Evolutionary conservation across 2,329 filamentous ascomycete species (phyloP), one percentile per base, ranked within the genome.

Genomic region (Epichloe elymi): DNA sequence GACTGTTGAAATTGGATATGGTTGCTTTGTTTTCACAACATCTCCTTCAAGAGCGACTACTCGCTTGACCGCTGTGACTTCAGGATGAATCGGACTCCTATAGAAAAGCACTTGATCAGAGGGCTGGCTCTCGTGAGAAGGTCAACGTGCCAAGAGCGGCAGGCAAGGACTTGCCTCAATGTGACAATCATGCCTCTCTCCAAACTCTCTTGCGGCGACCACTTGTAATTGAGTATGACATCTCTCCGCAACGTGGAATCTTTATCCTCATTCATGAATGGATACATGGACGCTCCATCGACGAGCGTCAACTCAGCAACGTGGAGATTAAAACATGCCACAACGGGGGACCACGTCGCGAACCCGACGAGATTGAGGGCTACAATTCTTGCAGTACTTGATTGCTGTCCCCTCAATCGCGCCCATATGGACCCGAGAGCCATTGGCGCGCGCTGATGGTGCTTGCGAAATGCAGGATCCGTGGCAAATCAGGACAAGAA

Each of bases 11-110:
- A 74, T 65, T 8, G 79, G 74, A 62, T 81, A 85, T 17, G 81
- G 82, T 49, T 72, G 66, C 52, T 78, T 74, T 40, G 86, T 85
- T 51, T 71, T 74, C 33, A 97, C 80, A 1, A 79, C 72, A 63
- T 97, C 91, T 10, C 90, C 89, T 49, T 85, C 83, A 4, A 96
- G 61, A 0, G 79, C 93, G 26, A 96, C 74, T 11, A 98, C 77
- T 40, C 93, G 76, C 71, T 98, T 98, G 36, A 96, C 79, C 0
- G 80, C 80, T 41, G 83, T 71, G 20, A 77, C 73, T 33, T 87
- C 80, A 0, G 88, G 85, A 54, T 85, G 76, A 14, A 75, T 69
- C 0, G 90, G 89, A 46, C 80, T 87, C 63, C 85, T 89, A 56
- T 40, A 36, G n/a, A 40, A 8, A 20, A 8, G 20, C 14, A 15